Percentiles rank a stretch among this genome's conserved stretches.
Conservation (phyloP, 1,284 basidiomycete genomes). For the Neotropicomus parvogracilis region DNA sequence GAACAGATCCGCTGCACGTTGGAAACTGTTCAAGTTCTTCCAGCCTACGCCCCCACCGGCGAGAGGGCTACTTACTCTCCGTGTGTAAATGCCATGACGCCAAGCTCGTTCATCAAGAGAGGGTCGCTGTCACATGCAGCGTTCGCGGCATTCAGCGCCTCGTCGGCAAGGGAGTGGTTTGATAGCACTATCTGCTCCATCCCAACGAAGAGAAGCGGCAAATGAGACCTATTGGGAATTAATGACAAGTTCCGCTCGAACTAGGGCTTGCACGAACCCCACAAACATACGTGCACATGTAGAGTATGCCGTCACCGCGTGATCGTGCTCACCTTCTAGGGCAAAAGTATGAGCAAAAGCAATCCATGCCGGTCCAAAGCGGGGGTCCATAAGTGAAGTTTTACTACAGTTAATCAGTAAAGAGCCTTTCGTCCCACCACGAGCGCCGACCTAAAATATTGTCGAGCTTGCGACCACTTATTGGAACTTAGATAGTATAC, state of each 20-base stretch:
- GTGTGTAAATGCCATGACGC: conserved; percentile 87
- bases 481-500: conserved; percentile 90
- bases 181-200: conserved; percentile 96
- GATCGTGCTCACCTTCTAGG: conserved; percentile 95
- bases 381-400: conserved; percentile 93
- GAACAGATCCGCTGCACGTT: conserved; percentile 70
- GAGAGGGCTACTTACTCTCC: conserved; percentile 58
- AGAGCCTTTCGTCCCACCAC: neutral
- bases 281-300: conserved; percentile 93
- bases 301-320: conserved; percentile 96
- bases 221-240: conserved; percentile 64
- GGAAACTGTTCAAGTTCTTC: conserved; percentile 42
- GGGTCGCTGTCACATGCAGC: conserved; percentile 85
- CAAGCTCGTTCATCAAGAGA: conserved; percentile 87
- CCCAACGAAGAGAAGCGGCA: conserved; percentile 93
- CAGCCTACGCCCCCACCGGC: conserved; percentile 1
- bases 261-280: conserved; percentile 53
- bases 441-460: conserved; percentile 79
- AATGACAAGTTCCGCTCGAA: conserved; percentile 2
- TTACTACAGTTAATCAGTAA: conserved; percentile 54
- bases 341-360: conserved; percentile 98
- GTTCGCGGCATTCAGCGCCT: conserved; percentile 81
- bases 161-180: conserved; percentile 78
- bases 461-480: conserved; percentile 85
- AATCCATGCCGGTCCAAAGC: conserved; percentile 96